phyloP scores from a whole-genome alignment of 1,284 basidiomycete species.

The Coniferiporia weirii region DNA sequence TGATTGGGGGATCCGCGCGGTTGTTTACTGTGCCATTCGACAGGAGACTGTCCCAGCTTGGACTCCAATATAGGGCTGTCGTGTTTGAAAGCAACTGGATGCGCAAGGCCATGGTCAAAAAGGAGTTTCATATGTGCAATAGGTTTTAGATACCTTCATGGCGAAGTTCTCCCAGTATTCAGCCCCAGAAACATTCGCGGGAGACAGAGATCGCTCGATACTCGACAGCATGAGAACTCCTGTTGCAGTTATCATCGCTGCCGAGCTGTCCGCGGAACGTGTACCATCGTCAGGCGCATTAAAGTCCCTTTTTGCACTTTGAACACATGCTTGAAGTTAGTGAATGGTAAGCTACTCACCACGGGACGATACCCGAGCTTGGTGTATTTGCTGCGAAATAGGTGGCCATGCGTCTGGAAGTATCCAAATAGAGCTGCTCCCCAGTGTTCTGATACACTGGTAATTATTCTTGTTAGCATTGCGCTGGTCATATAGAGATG shows the following conservation, averaged over 20 bases:
- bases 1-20: slow-evolving; percentile 42
- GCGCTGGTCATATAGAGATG: neutral
- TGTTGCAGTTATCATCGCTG: slow-evolving; percentile 53
- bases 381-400: slow-evolving; percentile 57
- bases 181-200: slow-evolving; percentile 32
- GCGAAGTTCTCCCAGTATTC: slow-evolving; percentile 43
- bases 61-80: slow-evolving; percentile 49
- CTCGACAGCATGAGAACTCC: slow-evolving; percentile 53
- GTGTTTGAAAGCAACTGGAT: slow-evolving; percentile 47
- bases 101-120: neutral
- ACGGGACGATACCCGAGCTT: slow-evolving; percentile 54
- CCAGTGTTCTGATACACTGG: slow-evolving; percentile 56
- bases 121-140: neutral
- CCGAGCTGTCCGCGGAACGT: slow-evolving; percentile 62
- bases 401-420: slow-evolving; percentile 48
- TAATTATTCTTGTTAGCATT: neutral
- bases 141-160: slow-evolving; percentile 33
- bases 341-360: slow-evolving; percentile 33
- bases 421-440: slow-evolving; percentile 45
- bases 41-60: slow-evolving; percentile 55
- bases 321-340: neutral
- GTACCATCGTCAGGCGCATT: slow-evolving; percentile 52
- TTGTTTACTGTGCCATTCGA: slow-evolving; percentile 64
- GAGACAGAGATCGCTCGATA: slow-evolving; percentile 36
- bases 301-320: slow-evolving; percentile 49